These are phyloP conservation scores for Hondaea fermentalgiana DNA, from an alignment of 108 stramenopile species.

Conservation along the genomic window DNA sequence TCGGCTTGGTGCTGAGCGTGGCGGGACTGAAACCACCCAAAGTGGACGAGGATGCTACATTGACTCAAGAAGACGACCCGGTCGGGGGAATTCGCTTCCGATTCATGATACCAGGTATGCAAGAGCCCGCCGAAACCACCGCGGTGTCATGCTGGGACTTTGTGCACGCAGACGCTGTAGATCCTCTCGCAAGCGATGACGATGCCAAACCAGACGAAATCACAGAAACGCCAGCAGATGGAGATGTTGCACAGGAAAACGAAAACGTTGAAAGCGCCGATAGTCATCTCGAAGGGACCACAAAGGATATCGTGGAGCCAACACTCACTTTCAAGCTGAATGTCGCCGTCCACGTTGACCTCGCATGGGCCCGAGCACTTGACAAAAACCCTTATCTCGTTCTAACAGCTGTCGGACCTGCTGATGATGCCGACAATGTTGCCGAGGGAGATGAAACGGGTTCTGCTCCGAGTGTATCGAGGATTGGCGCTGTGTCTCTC, in stretches of 20 bases:
- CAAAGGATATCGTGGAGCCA: not conserved
- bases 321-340: not conserved
- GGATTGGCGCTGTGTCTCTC: not conserved
- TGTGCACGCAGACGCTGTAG: not conserved
- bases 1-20: not conserved
- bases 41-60: not conserved
- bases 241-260: not conserved
- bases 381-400: not conserved
- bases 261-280: not conserved
- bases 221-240: too few relatives aligned
- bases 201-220: too few relatives aligned
- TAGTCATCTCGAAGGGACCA: not conserved
- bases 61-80: not conserved
- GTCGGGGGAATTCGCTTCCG: not conserved
- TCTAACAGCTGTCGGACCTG: not conserved
- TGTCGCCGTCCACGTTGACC: not conserved
- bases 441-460: not conserved
- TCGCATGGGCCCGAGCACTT: not conserved
- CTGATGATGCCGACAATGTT: too few relatives aligned
- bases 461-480: not conserved
- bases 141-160: not conserved
- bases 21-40: not conserved
- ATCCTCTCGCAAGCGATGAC: not conserved
- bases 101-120: not conserved
- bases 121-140: not conserved